Conservation (phyloP, 192 early-diverging fungal genomes). For the Linnemannia hyalina region DNA sequence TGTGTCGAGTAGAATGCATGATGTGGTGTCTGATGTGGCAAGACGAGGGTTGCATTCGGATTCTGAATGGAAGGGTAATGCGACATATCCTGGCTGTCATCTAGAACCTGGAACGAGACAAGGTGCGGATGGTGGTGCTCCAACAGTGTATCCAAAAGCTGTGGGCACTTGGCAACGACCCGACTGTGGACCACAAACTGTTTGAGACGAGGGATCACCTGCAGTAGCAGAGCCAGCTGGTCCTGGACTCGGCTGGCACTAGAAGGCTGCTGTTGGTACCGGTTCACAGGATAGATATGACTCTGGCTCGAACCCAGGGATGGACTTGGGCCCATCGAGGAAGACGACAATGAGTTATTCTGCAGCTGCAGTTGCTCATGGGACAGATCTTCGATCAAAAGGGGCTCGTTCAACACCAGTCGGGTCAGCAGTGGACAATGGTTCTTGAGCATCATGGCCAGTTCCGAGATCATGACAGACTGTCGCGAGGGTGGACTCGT, state of each 20-base stretch:
- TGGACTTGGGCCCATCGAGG: not conserved
- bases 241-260: not conserved
- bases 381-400: slow-evolving; percentile 13
- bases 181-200: slow-evolving; percentile 24
- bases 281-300: not conserved
- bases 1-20: not conserved
- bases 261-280: not conserved
- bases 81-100: slow-evolving; percentile 4
- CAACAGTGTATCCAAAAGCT: slow-evolving; percentile 23
- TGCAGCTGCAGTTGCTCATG: not conserved
- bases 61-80: slow-evolving; percentile 6
- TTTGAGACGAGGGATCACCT: slow-evolving; percentile 11
- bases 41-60: not conserved
- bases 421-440: slow-evolving; percentile 22
- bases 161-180: slow-evolving; percentile 17
- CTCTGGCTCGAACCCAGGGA: not conserved
- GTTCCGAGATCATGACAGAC: slow-evolving; percentile 16
- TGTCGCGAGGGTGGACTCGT: not conserved
- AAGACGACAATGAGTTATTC: not conserved
- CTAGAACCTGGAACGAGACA: slow-evolving; percentile 28
- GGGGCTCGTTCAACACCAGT: slow-evolving; percentile 31
- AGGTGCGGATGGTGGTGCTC: slow-evolving; percentile 32
- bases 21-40: not conserved
- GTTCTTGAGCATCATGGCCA: slow-evolving; percentile 27
- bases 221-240: not conserved